Conservation (phyloP, 495 filamentous ascomycete genomes). For the Penicillium paxilli region DNA sequence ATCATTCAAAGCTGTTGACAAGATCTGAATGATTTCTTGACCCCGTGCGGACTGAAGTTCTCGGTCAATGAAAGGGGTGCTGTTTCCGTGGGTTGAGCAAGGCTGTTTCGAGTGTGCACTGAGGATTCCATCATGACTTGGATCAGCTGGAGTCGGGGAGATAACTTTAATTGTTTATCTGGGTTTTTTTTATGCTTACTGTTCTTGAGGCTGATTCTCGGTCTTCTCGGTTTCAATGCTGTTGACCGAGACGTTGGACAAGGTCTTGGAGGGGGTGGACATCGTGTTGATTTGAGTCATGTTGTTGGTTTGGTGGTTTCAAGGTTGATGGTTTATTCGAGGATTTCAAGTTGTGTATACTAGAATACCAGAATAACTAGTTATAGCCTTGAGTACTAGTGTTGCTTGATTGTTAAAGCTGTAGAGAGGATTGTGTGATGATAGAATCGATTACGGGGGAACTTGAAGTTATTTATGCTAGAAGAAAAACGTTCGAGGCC, state of each 20-base stretch:
- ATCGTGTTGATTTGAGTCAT: background rate
- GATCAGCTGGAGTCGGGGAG: background rate
- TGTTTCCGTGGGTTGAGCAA: slow-evolving; percentile 10
- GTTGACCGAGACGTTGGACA: background rate
- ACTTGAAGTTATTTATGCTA: background rate
- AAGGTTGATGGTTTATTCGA: background rate
- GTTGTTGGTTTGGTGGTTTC: background rate
- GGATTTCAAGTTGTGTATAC: background rate
- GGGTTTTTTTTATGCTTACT: background rate
- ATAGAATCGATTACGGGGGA: background rate
- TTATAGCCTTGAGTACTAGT: background rate
- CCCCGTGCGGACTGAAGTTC: slow-evolving; percentile 10
- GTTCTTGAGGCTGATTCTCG: background rate
- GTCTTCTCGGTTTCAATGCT: background rate
- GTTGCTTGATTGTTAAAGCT: background rate
- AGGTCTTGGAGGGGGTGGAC: background rate
- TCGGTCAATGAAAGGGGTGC: slow-evolving; percentile 10
- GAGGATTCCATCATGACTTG: background rate
- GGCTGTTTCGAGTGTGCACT: slow-evolving; percentile 4
- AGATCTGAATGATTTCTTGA: slow-evolving; percentile 2
- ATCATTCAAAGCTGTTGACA: slow-evolving; percentile 11
- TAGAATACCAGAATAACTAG: no score
- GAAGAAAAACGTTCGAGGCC: no score
- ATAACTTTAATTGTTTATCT: background rate
- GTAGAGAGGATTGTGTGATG: background rate